Base-by-base conservation (phyloP, 1,284 basidiomycete genomes). In the Sporisorium sorghi region DNA sequence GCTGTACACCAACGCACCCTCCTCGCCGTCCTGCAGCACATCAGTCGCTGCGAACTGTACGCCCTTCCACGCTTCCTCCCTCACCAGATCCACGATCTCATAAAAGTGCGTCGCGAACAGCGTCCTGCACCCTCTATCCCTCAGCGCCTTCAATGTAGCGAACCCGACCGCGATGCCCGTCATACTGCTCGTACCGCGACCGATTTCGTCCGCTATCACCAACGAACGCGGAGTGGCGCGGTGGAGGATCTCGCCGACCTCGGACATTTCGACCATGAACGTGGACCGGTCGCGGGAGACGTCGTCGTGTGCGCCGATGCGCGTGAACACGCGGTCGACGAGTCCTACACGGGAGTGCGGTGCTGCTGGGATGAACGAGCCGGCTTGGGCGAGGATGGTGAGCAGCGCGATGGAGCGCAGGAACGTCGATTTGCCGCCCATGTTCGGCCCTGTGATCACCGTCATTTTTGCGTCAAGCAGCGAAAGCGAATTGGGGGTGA, bases 31-130 rank as follows among this genome's bases (percentile, higher is more conserved):
- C 59, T 37, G 10, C 15, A 17, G 15, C 15, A 97, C 89, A 80
- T 93, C 91, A 0, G 93, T 97, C 82, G 93, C 96, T 86, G 90
- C 94, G 86, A 97, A 98, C 2, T 88, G 88, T 24, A 97, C 89
- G 9, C 42, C 49, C 0, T 23, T 17, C 43, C 44, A 5, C 44
- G 7, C 19, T 8, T 53, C 33, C 2, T 46, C 30, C 3, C 24
- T 11, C 1, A 69, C 55, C 89, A 98, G 90, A 72, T 93, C 90
- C 2, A 91, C 91, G 12, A 99, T 86, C 80, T 97, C 94, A 83
- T 98, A 94, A 80, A 97, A 97, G 85, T 99, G 96, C 12, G 96
- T 99, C 3, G 97, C 96, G 82, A 99, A 99, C 26, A 99, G 86
- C 2, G 92, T 89, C 23, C 94, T 89, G 82, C 92, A 94, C 55